Conservation (phyloP, 1,139 yeast species). For the Yamadazyma dushanensis region DNA sequence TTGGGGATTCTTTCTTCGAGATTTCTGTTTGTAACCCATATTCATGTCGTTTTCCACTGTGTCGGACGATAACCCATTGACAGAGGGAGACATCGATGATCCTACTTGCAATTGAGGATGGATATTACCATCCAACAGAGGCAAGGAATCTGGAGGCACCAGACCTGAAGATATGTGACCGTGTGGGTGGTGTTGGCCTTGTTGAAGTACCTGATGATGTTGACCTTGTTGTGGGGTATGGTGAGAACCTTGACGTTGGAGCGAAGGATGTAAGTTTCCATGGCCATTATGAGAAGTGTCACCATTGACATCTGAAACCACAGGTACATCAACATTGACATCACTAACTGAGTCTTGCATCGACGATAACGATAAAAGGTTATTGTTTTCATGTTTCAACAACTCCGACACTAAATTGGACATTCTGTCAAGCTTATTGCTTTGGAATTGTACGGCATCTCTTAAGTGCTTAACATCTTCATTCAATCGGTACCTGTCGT, state of each 20-base stretch:
- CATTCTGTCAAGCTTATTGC: conserved; percentile 40
- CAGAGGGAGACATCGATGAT: neutral
- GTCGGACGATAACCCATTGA: neutral
- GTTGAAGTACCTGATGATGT: conserved; percentile 3
- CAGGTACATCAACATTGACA: conserved; percentile 6
- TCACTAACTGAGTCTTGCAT: conserved; percentile 24
- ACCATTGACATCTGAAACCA: conserved; percentile 1
- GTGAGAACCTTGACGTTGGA: neutral
- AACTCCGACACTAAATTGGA: conserved; percentile 32
- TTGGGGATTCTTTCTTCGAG: conserved; percentile 1
- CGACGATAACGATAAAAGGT: conserved; percentile 13
- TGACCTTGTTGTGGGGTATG: neutral
- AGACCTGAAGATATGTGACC: conserved; percentile 4
- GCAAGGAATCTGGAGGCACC: conserved; percentile 9
- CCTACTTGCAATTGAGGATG: conserved; percentile 17
- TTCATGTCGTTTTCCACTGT: neutral
- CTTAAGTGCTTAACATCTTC: conserved; percentile 23
- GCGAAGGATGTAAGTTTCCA: conserved; percentile 8
- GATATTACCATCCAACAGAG: conserved; percentile 16
- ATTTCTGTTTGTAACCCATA: neutral
- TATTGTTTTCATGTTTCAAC: conserved; percentile 34
- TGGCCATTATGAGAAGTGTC: conserved; percentile 1
- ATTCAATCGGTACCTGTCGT: conserved; percentile 4
- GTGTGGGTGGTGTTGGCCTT: conserved; percentile 14
- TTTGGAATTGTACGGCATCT: conserved; percentile 40